A percentile compares a stretch with the other conserved stretches of the same genome.
Evolutionary conservation across 2,329 filamentous ascomycete genomes (phyloP).

Genomic region (Cephalotrichum gorgonifer): DNA sequence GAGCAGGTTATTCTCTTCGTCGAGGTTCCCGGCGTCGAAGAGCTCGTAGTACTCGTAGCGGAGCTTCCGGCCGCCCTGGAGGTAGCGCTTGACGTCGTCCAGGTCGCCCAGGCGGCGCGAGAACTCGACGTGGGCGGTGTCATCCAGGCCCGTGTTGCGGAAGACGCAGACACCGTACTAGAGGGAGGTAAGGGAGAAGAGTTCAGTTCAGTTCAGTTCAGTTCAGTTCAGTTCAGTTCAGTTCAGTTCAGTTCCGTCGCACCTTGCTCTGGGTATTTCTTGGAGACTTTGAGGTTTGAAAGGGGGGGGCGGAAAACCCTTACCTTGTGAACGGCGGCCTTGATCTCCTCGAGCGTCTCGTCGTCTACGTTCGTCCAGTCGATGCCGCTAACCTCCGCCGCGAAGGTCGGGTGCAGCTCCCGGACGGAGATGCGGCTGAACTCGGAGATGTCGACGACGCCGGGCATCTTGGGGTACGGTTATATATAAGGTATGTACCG

Average conservation of each 20-base stretch:
- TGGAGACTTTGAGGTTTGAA: neutral
- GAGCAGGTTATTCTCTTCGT: slow-evolving; percentile 33
- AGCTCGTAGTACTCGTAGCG: slow-evolving; percentile 38
- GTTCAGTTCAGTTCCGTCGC: no score
- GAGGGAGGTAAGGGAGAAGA: no score
- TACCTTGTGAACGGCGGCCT: slow-evolving; percentile 3
- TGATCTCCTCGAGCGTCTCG: slow-evolving; percentile 2
- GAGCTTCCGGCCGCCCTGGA: slow-evolving; percentile 31
- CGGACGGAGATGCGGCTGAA: neutral
- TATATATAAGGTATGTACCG: neutral
- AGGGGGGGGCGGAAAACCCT: neutral
- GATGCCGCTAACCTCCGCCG: slow-evolving; percentile 1
- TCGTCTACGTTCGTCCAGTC: slow-evolving; percentile 3
- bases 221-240: no score
- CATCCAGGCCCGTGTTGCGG: slow-evolving; percentile 36
- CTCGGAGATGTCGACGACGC: neutral
- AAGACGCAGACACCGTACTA: slow-evolving; percentile 45
- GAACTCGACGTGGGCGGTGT: slow-evolving; percentile 40
- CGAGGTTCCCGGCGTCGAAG: slow-evolving; percentile 47
- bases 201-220: no score
- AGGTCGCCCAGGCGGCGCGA: slow-evolving; percentile 40
- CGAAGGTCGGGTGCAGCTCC: slow-evolving; percentile 2
- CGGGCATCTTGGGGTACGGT: neutral
- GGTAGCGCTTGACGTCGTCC: slow-evolving; percentile 41
- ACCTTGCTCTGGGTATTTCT: neutral